phyloP scores from a whole-genome alignment of 768 basidiomycete genomes.

The Kwoniella sp. region DNA sequence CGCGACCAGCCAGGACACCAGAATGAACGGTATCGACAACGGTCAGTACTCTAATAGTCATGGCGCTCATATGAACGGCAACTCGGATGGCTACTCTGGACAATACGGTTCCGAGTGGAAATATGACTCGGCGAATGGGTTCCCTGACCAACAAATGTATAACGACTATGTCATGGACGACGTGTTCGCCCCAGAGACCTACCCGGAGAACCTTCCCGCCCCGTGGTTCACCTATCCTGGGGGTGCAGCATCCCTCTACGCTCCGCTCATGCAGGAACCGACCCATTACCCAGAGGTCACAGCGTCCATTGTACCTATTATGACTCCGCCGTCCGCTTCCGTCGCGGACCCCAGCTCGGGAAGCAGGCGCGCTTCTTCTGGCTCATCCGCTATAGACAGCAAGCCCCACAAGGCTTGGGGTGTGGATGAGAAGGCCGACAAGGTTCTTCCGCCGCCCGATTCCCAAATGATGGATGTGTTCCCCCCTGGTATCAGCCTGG shows the following conservation, averaged over 20 bases:
- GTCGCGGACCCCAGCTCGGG: neutral
- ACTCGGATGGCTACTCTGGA: neutral
- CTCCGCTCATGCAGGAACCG: conserved; percentile 20
- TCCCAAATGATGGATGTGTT: conserved; percentile 25
- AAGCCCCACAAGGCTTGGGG: conserved; percentile 49
- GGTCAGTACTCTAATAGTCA: neutral
- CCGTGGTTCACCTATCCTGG: conserved; percentile 45
- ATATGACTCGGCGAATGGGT: neutral
- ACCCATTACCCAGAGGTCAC: conserved; percentile 19
- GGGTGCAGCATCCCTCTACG: conserved; percentile 38
- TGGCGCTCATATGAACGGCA: neutral
- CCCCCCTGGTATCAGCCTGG: conserved; percentile 46
- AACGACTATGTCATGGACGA: conserved; percentile 15
- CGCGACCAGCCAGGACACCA: neutral
- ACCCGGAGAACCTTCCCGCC: conserved; percentile 40
- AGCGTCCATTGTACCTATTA: conserved; percentile 8
- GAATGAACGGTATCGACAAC: neutral
- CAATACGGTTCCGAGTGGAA: neutral
- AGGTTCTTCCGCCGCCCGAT: conserved; percentile 13
- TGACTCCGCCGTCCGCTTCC: conserved; percentile 2
- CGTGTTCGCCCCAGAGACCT: conserved; percentile 45
- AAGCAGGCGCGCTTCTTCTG: conserved; percentile 1
- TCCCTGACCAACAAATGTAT: neutral
- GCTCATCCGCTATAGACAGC: neutral
- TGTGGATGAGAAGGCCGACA: conserved; percentile 35